These are phyloP conservation scores for Mucor sp. DNA, from an alignment of 371 early-diverging fungal species.

Conservation along the genomic window DNA sequence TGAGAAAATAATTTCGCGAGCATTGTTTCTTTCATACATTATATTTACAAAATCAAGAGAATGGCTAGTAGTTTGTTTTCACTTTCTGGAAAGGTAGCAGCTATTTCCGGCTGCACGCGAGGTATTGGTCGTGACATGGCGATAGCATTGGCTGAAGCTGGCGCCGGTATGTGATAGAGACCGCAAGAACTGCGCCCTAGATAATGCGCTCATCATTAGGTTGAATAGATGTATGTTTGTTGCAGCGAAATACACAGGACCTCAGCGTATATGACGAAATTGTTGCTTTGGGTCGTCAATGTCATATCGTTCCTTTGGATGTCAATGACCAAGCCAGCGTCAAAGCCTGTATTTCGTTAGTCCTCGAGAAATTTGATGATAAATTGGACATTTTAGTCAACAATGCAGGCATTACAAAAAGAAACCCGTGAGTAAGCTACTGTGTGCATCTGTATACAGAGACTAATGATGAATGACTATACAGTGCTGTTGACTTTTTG, in stretches of 20 bases:
- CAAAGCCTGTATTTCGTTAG: slow-evolving; percentile 17
- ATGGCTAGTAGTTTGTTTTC: slow-evolving; percentile 26
- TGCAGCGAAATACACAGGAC: slow-evolving; percentile 29
- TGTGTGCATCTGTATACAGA: background rate
- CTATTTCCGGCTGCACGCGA: slow-evolving; percentile 32
- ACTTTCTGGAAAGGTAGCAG: slow-evolving; percentile 30
- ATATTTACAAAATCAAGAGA: background rate
- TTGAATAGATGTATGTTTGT: slow-evolving; percentile 27
- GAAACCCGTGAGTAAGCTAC: slow-evolving; percentile 20
- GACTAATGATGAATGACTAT: background rate
- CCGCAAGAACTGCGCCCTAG: background rate
- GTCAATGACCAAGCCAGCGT: slow-evolving; percentile 19
- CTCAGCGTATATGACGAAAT: slow-evolving; percentile 23
- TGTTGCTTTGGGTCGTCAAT: slow-evolving; percentile 25
- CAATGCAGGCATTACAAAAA: slow-evolving; percentile 13
- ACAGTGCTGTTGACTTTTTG: slow-evolving; percentile 29
- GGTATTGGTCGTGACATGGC: slow-evolving; percentile 38
- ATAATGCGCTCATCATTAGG: background rate
- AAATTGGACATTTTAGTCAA: slow-evolving; percentile 36
- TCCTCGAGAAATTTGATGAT: slow-evolving; percentile 18
- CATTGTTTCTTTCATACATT: background rate
- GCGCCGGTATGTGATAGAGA: slow-evolving; percentile 28
- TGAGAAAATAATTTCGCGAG: background rate
- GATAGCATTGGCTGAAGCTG: slow-evolving; percentile 34
- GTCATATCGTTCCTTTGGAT: slow-evolving; percentile 30